Evolutionary conservation across 1,284 basidiomycete genomes (phyloP).

Genomic region (Hemileia vastatrix): DNA sequence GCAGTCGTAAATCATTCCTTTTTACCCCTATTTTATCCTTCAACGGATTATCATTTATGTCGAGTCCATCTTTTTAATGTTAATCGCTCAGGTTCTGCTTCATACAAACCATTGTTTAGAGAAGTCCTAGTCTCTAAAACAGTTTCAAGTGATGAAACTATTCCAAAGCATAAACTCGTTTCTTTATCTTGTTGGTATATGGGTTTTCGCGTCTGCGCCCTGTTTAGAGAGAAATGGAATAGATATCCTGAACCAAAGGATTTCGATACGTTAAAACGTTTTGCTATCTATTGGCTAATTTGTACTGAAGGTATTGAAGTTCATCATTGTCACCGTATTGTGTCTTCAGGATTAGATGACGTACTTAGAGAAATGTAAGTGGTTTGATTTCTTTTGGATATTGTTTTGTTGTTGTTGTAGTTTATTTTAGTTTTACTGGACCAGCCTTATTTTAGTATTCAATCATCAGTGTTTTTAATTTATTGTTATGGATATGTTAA

Average conservation of each 20-base stretch:
- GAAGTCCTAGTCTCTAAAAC: neutral
- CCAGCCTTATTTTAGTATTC: no score
- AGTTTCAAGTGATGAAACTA: neutral
- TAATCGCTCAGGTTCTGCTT: conserved; percentile 9
- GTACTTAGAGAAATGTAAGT: conserved; percentile 71
- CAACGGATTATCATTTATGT: conserved; percentile 12
- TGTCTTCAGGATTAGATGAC: conserved; percentile 55
- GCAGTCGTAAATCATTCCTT: conserved; percentile 52
- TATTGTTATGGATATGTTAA: no score
- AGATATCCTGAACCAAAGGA: conserved; percentile 50
- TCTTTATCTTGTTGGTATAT: conserved; percentile 1
- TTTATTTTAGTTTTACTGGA: conserved; percentile 5
- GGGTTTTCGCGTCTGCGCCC: neutral
- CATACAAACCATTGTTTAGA: neutral
- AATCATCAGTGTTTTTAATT: neutral
- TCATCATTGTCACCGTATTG: no score
- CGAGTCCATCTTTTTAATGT: conserved; percentile 17
- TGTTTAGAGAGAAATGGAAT: conserved; percentile 13
- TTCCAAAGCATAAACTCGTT: conserved; percentile 21
- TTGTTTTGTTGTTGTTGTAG: neutral
- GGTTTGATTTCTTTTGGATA: conserved; percentile 6
- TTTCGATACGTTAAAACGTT: conserved; percentile 66
- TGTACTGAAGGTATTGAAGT: no score
- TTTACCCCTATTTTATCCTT: conserved; percentile 5
- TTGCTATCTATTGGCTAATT: conserved; percentile 12